Percentiles rank a stretch among this genome's conserved stretches.
Evolutionary conservation across 179 eudicot species (phyloP).

Genomic region (Corrigiola litoralis): DNA sequence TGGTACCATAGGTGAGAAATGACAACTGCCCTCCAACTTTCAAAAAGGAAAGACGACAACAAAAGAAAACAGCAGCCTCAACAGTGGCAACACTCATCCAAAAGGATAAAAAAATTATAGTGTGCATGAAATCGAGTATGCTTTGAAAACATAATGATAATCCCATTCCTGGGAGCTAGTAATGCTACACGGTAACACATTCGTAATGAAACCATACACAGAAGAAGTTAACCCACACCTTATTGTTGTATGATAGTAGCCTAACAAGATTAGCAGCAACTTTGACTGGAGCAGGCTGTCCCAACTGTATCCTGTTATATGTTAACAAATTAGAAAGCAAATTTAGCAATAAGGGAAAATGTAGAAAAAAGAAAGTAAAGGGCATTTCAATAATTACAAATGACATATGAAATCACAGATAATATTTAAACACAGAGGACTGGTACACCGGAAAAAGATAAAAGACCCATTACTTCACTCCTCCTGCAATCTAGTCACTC

Average conservation of each 20-base stretch:
- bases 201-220: background rate
- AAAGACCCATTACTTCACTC: too few relatives aligned
- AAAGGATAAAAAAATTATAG: too few relatives aligned
- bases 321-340: background rate
- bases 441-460: too few relatives aligned
- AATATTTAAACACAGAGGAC: too few relatives aligned
- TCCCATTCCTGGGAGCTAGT: background rate
- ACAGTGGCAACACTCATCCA: too few relatives aligned
- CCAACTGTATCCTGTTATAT: slow-evolving; percentile 75
- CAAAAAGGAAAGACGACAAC: too few relatives aligned
- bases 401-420: too few relatives aligned
- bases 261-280: slow-evolving; percentile 96
- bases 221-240: slow-evolving; percentile 37
- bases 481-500: too few relatives aligned
- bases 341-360: background rate
- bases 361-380: background rate
- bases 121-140: too few relatives aligned
- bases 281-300: slow-evolving; percentile 95
- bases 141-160: too few relatives aligned
- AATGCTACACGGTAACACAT: background rate
- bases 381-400: background rate
- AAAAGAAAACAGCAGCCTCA: too few relatives aligned
- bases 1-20: background rate
- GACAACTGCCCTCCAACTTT: background rate
- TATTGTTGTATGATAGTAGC: slow-evolving; percentile 73